Evolutionary conservation across 176 grass and related monocot species (phyloP).

Genomic region (Miscanthus lutarioriparius): DNA sequence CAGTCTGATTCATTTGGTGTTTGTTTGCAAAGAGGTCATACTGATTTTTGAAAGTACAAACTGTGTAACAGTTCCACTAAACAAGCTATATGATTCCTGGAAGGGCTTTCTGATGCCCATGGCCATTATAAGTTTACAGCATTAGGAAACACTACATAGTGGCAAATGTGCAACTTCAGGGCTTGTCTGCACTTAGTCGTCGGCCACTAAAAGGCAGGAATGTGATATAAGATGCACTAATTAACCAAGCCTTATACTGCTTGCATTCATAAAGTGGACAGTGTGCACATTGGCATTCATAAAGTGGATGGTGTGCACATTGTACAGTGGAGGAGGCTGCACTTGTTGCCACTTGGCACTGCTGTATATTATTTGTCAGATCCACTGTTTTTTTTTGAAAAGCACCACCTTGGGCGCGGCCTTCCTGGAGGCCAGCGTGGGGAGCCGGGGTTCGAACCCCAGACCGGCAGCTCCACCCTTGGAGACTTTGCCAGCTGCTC

Average conservation of each 20-base stretch:
- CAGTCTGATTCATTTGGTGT: neutral
- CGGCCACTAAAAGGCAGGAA: neutral
- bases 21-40: neutral
- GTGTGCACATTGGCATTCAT: neutral
- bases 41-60: neutral
- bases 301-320: neutral
- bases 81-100: slow-evolving; percentile 14
- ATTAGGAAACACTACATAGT: neutral
- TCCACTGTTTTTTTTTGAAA: neutral
- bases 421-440: no score
- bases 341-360: neutral
- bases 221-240: neutral
- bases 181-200: neutral
- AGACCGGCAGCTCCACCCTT: no score
- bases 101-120: neutral
- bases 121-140: neutral
- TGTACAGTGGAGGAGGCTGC: neutral
- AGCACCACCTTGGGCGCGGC: no score
- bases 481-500: no score
- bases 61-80: neutral
- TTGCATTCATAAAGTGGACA: slow-evolving; percentile 5
- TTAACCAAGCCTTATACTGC: neutral
- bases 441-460: no score
- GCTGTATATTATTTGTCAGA: slow-evolving; percentile 20
- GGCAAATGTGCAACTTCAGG: neutral